phyloP scores from a whole-genome alignment of 805 yeast species.

The Candida glaebosa region DNA sequence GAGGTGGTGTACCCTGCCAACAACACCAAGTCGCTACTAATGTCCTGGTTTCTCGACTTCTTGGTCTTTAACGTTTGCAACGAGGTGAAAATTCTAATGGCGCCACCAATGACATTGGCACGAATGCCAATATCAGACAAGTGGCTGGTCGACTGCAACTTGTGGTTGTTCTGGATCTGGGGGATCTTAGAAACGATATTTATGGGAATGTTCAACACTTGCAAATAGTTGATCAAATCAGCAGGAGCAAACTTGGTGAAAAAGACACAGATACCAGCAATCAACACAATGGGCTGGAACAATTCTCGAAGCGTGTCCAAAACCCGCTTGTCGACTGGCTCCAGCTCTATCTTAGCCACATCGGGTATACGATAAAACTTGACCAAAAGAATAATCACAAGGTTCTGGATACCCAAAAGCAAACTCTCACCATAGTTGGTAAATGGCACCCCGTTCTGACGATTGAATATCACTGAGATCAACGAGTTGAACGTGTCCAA shows the following conservation, averaged over 20 bases:
- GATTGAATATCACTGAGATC: constrained; percentile 38
- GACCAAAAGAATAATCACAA: constrained; percentile 31
- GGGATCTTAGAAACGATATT: constrained; percentile 36
- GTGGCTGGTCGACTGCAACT: constrained; percentile 33
- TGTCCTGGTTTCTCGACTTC: constrained; percentile 16
- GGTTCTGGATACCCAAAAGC: constrained; percentile 37
- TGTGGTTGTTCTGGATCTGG: constrained; percentile 33
- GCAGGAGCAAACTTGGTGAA: constrained; percentile 31
- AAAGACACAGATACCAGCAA: constrained; percentile 25
- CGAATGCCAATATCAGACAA: constrained; percentile 36
- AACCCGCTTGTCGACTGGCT: constrained; percentile 8
- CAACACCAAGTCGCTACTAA: constrained; percentile 27
- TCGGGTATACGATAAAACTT: constrained; percentile 28
- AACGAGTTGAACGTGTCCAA: constrained; percentile 36
- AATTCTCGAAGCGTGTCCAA: constrained; percentile 15
- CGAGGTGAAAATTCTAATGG: constrained; percentile 39
- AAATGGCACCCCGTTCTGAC: constrained; percentile 30
- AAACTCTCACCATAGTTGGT: constrained; percentile 40
- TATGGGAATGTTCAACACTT: constrained; percentile 37
- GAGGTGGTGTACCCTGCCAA: constrained; percentile 38
- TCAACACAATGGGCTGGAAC: constrained; percentile 22
- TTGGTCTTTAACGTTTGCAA: constrained; percentile 21
- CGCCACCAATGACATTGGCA: constrained; percentile 39
- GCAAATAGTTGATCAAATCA: constrained; percentile 24
- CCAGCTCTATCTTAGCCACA: constrained; percentile 8